Base-by-base conservation (phyloP, 495 filamentous ascomycete species). In the Poronia punctata region DNA sequence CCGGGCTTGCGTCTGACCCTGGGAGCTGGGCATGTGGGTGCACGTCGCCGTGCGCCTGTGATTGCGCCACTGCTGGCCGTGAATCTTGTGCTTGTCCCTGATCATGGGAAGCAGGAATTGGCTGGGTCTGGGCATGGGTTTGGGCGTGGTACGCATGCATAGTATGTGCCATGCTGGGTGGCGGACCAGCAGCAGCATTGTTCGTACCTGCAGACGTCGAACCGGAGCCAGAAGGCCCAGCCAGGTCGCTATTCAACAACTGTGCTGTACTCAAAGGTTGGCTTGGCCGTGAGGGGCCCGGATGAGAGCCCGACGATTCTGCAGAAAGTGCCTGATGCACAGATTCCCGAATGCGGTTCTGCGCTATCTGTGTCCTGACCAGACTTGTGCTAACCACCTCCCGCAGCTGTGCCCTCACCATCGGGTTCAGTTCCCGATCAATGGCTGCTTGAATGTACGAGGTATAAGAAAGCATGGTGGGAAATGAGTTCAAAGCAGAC, bases 1-100 rank as follows among this genome's bases (percentile, higher is more conserved):
- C 74, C 36, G 71, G 60, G 43, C 78, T 78, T 40, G 55, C 56
- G 43, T 73, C 66, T 38, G 64, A 43, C 31, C 45, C 52, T 8
- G 38, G 20, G 1, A 60, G 56, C 30, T 59, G 59, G 24, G 53
- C 54, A 14, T 59, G 61, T n/a, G 45, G 43, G 22, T 43, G 48
- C 20, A 37, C 45, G 11, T 56, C 43, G 28, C 31, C 43, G 15
- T 51, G 49, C n/a, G 32, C 35, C 41, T 36, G 41, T 3, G 31
- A 21, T 35, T 46, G 53, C 18, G 29, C 21, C 31, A 40, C 38
- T 3, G 46, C 38, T 20, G 7, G 6, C 38, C 25, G 34, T 11
- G 12, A n/a, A 25, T 9, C 29, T n/a, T 38, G 49, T 14, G 38
- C 20, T 27, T 44, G 57, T 10, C 18, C 19, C 26, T 25, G 20